phyloP scores from a whole-genome alignment of 2,329 filamentous ascomycete genomes.

The Arachnomyces sp. region DNA sequence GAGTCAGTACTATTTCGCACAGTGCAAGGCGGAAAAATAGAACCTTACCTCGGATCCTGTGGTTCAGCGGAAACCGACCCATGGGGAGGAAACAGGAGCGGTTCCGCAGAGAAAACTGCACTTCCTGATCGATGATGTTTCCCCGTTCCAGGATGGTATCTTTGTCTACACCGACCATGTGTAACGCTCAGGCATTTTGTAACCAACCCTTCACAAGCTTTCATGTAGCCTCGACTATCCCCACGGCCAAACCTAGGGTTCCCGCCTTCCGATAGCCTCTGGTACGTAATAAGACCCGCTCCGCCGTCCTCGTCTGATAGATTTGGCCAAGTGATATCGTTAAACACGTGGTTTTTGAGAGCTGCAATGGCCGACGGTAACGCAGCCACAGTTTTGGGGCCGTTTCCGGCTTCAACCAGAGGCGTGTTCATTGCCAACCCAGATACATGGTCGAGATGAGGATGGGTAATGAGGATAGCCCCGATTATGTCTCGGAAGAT shows the following conservation, averaged over 20 bases:
- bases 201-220: slow-evolving; percentile 80
- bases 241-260: slow-evolving; percentile 77
- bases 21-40: slow-evolving; percentile 1
- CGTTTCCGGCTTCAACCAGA: slow-evolving; percentile 65
- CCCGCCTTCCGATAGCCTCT: slow-evolving; percentile 79
- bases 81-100: slow-evolving; percentile 39
- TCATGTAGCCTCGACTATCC: slow-evolving; percentile 73
- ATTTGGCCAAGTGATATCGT: slow-evolving; percentile 97
- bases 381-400: slow-evolving; percentile 77
- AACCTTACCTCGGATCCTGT: slow-evolving; percentile 24
- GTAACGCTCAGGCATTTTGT: slow-evolving; percentile 81
- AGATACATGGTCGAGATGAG: slow-evolving; percentile 91
- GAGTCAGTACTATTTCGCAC: background rate
- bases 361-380: slow-evolving; percentile 84
- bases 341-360: slow-evolving; percentile 92
- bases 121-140: slow-evolving; percentile 54
- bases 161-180: slow-evolving; percentile 81
- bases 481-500: slow-evolving; percentile 74
- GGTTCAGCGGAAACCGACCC: slow-evolving; percentile 26
- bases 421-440: slow-evolving; percentile 93
- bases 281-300: slow-evolving; percentile 83
- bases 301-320: slow-evolving; percentile 93
- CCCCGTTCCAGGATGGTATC: slow-evolving; percentile 40
- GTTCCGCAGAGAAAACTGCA: slow-evolving; percentile 35
- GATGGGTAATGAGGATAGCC: slow-evolving; percentile 87